These are phyloP conservation scores for Nigrospora oryzae DNA, from an alignment of 2,329 filamentous ascomycete species.

Conservation along the genomic window DNA sequence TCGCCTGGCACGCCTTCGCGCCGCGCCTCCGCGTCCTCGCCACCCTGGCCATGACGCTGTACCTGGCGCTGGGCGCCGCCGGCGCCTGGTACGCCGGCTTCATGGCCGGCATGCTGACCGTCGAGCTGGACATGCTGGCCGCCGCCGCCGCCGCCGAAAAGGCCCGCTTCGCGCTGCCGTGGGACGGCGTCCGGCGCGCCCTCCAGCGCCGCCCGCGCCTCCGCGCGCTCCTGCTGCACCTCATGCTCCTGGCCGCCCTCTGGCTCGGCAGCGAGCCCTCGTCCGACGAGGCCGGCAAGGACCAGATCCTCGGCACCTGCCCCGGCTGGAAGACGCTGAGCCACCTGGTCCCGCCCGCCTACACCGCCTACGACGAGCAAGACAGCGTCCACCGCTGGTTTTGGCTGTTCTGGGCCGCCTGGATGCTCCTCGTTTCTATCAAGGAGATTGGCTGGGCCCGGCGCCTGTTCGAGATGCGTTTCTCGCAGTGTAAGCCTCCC, in stretches of 20 bases:
- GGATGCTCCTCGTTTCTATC: conserved; percentile 2
- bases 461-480: background rate
- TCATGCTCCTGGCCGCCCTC: background rate
- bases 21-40: background rate
- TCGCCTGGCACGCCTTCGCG: background rate
- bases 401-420: conserved; percentile 9
- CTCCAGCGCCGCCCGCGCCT: background rate
- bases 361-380: conserved; percentile 1
- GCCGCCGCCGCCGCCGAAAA: background rate
- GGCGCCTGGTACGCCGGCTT: background rate
- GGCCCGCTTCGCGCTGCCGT: background rate
- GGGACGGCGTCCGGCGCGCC: background rate
- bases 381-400: conserved; percentile 3
- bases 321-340: conserved; percentile 3
- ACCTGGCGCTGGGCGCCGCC: background rate
- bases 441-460: conserved; percentile 4
- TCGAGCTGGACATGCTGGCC: background rate
- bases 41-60: background rate
- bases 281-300: background rate
- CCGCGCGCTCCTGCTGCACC: background rate
- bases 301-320: conserved; percentile 1
- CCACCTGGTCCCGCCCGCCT: background rate
- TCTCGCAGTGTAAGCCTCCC: conserved; percentile 4
- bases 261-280: conserved; percentile 5
- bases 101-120: background rate